These are phyloP conservation scores for Colletotrichum musae DNA, from an alignment of 2,329 filamentous ascomycete genomes.

Conservation along the genomic window DNA sequence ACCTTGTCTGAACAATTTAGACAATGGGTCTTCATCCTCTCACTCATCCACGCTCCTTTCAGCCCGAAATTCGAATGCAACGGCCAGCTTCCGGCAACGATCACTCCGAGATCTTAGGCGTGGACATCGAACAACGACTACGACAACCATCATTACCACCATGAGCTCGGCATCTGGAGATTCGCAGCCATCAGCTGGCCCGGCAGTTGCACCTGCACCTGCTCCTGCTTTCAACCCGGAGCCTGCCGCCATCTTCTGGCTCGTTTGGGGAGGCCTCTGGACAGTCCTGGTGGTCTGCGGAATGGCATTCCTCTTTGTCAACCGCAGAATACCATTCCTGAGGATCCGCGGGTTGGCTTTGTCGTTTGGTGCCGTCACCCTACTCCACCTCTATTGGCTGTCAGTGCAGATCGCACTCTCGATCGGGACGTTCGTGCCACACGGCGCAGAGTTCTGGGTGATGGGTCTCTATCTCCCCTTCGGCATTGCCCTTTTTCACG, in stretches of 20 bases:
- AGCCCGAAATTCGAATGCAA: not conserved
- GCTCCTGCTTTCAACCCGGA: conserved; percentile 46
- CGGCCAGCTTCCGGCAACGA: not conserved
- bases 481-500: conserved; percentile 77
- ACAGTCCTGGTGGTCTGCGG: conserved; percentile 55
- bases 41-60: conserved; percentile 13
- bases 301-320: conserved; percentile 57
- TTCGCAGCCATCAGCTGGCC: not conserved
- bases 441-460: conserved; percentile 73
- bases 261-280: conserved; percentile 55
- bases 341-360: conserved; percentile 51
- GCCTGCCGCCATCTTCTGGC: conserved; percentile 58
- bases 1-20: not conserved
- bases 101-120: not conserved
- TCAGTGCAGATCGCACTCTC: conserved; percentile 56
- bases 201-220: not conserved
- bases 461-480: conserved; percentile 77
- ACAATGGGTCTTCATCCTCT: not conserved
- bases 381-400: conserved; percentile 60
- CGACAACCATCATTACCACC: no score
- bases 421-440: conserved; percentile 60
- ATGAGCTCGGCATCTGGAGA: conserved; percentile 22
- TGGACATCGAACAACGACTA: not conserved
- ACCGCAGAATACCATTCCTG: conserved; percentile 57
- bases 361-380: conserved; percentile 51